A percentile compares a stretch with the other conserved stretches of the same genome.
Conservation (phyloP, 192 early-diverging fungal genomes). For the Mortierella antarctica region DNA sequence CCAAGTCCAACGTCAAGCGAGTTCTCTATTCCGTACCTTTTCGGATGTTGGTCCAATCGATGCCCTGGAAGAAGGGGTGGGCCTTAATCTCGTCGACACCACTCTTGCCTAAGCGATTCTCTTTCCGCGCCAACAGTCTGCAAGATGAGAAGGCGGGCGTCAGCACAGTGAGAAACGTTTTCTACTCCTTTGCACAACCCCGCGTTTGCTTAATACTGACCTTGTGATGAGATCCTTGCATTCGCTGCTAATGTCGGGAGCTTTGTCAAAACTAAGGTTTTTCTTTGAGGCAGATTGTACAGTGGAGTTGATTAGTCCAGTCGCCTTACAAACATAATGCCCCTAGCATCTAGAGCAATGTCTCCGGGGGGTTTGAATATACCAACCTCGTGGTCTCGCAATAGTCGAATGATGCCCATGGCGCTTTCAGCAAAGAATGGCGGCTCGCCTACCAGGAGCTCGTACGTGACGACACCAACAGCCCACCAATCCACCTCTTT, state of each 20-base stretch:
- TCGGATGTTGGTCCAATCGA: constrained; percentile 72
- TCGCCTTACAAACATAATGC: not conserved
- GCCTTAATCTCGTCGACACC: constrained; percentile 68
- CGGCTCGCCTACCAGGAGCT: constrained; percentile 85
- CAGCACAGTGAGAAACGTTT: not conserved
- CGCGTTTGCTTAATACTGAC: not conserved
- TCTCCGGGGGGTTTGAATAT: not conserved
- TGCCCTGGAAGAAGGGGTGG: constrained; percentile 74
- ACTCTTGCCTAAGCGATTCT: constrained; percentile 75
- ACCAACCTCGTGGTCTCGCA: constrained; percentile 83
- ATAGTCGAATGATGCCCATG: constrained; percentile 85
- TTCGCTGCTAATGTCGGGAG: constrained; percentile 21
- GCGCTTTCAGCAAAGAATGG: constrained; percentile 92
- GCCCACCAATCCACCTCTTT: constrained; percentile 91
- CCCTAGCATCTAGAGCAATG: not conserved
- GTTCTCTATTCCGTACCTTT: constrained; percentile 29
- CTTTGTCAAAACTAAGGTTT: constrained; percentile 74
- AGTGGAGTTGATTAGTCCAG: not conserved
- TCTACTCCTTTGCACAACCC: not conserved
- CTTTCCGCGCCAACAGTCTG: constrained; percentile 77
- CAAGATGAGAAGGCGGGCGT: not conserved
- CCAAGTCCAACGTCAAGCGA: not conserved
- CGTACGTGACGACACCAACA: constrained; percentile 86
- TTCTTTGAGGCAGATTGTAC: constrained; percentile 50
- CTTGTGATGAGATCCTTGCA: constrained; percentile 68